Conservation (phyloP, 805 yeast genomes). For the Sporopachydermia quercuum region DNA sequence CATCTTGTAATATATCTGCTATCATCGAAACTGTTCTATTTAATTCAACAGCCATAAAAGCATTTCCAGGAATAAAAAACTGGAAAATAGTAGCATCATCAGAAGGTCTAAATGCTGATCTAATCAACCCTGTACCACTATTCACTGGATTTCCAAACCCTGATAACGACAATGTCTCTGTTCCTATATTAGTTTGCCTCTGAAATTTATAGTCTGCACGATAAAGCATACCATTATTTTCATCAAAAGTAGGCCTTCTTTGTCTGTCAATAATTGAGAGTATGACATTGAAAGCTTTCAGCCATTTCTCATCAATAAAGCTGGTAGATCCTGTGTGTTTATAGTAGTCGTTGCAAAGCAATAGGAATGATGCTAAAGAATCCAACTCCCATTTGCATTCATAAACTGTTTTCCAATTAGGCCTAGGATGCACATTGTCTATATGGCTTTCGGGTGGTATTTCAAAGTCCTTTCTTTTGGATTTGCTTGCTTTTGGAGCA, state of each 20-base stretch:
- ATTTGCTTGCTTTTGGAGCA: slow-evolving; percentile 46
- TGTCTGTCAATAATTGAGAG: slow-evolving; percentile 43
- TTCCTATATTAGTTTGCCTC: slow-evolving; percentile 57
- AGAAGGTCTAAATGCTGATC: slow-evolving; percentile 78
- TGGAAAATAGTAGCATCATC: slow-evolving; percentile 78
- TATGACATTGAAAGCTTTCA: slow-evolving; percentile 37
- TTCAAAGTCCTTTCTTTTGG: slow-evolving; percentile 35
- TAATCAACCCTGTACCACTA: slow-evolving; percentile 49
- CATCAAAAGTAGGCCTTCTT: slow-evolving; percentile 42
- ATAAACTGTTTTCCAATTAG: slow-evolving; percentile 58
- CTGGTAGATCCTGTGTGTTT: slow-evolving; percentile 30
- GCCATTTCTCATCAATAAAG: slow-evolving; percentile 38
- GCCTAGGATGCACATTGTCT: slow-evolving; percentile 56
- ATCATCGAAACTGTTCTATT: slow-evolving; percentile 20
- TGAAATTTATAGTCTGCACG: slow-evolving; percentile 43
- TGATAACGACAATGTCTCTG: slow-evolving; percentile 65
- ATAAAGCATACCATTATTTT: slow-evolving; percentile 16
- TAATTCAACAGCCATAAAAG: slow-evolving; percentile 56
- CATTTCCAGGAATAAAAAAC: slow-evolving; percentile 76
- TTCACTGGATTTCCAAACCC: slow-evolving; percentile 83
- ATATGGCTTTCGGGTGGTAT: slow-evolving; percentile 13
- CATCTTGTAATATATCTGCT: slow-evolving; percentile 3
- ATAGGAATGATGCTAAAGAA: slow-evolving; percentile 69
- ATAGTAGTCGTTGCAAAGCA: slow-evolving; percentile 57
- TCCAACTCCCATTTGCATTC: slow-evolving; percentile 88